These are phyloP conservation scores for Melaleuca alternifolia DNA, from an alignment of 345 rosid genomes.

Conservation along the genomic window DNA sequence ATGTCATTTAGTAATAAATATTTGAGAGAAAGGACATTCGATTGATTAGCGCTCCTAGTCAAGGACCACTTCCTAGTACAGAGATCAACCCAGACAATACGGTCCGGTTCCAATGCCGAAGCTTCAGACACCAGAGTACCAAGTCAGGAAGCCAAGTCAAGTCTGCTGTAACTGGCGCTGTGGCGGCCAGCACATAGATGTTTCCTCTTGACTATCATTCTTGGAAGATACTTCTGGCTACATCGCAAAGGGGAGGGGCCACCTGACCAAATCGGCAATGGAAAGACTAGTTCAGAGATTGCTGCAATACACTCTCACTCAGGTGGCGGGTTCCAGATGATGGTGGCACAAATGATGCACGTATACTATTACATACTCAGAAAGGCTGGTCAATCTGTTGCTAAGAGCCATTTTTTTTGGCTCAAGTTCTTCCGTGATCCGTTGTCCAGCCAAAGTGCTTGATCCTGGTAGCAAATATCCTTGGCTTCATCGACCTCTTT, in stretches of 20 bases:
- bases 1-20: neutral
- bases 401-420: neutral
- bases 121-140: neutral
- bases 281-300: neutral
- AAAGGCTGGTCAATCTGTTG: neutral
- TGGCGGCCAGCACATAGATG: neutral
- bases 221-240: neutral
- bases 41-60: neutral
- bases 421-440: neutral
- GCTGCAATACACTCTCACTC: neutral
- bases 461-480: neutral
- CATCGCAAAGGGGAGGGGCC: neutral
- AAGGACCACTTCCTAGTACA: neutral
- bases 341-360: neutral
- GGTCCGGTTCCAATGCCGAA: neutral
- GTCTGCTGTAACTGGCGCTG: neutral
- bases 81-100: neutral
- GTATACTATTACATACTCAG: neutral
- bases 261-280: neutral
- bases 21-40: neutral
- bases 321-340: neutral
- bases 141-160: neutral
- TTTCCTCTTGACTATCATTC: neutral
- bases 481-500: neutral
- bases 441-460: neutral